Base-by-base conservation (phyloP, 805 yeast species). In the Wickerhamiella brachini region DNA sequence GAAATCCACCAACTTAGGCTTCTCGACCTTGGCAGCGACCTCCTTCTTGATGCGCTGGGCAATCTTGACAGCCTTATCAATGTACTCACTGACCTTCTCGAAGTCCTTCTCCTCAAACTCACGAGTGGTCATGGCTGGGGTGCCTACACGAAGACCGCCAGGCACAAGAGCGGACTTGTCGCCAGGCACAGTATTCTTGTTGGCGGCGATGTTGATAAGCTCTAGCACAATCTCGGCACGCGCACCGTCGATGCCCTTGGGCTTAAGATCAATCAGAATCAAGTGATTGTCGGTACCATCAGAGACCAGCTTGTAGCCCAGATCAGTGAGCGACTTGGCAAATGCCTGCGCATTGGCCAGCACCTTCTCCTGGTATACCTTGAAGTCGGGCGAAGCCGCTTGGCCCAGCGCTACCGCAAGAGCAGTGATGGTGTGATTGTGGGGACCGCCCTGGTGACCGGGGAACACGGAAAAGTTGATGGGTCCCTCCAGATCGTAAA, bases 371-470 rank as follows among this genome's bases (percentile, higher is more conserved):
- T 93, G 98, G 74, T 90, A 90, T 65, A 79, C 84, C 68, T 79
- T 84, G 74, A 83, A 93, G 70, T 89, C 97, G 54, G 94, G 95
- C 49, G 86, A 74, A 57, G 79, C 76, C 54, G 95, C 94, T 75
- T 93, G 98, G 69, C 88, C 88, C 68, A 93, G 79, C 49, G 98
- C 97, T 57, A 89, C 93, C 17, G 97, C 97, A 63, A 93, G 74
- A 37, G 97, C 98, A 60, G 97, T 83, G 67, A 93, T 93, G 59
- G 98, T 93, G 74, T 93, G 98, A 77, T 93, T 93, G 74, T 93
- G 97, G 63, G 98, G 98, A 68, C 98, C 98, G 76, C 98, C 98
- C 76, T 93, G 98, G 72, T 93, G 98, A 60, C 95, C 98, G 64
- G 98, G 98, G 90, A 93, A 93, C 51, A 93, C 98, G 9, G 97